Evolutionary conservation across 331 rosid genomes (phyloP), one percentile per base, ranked within the genome.

Genomic region (Arachis monticola): DNA sequence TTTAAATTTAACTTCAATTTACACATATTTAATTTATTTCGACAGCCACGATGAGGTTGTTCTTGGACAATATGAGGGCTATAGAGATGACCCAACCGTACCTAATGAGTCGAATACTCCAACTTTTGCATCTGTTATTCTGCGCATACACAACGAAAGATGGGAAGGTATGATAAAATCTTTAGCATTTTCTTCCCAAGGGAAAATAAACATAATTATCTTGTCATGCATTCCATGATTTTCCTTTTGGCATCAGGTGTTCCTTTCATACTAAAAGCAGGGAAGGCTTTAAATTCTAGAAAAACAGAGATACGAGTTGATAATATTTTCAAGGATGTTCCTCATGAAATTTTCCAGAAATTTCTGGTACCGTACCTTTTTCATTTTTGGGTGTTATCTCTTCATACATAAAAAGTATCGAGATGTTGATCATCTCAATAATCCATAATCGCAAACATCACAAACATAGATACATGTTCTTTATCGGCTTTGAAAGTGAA

Each of bases 61-160:
- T 85, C 94, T 92, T 65, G 97, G 97, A 70, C 97, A 92, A 84
- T 92, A 92, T 48, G 88, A 92, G 64, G 97, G 97, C 80, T 92
- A 90, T 78, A 88, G 68, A 79, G 96, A 92, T 62, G 96, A 92
- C 78, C 94, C 92, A 52, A 92, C 96, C 0, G 97, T 92, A 83
- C 97, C 97, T 46, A 85, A 90, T 58, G 27, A 84, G 60, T 92
- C 97, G 47, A 92, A 92, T 66, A 92, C 97, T 46, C 97, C 97
- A 76, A 92, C 97, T 59, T 92, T 92, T 77, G 92, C 97, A 61
- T 82, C 96, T 50, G 80, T 83, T 72, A 13, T 92, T 85, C 88
- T 92, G 78, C 85, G 96, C 45, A 87, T 92, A 40, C 92, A 88
- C 83, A 92, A 92, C 69, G 97, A 92, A 87, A 83, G 97, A 88